phyloP scores from a whole-genome alignment of 805 yeast genomes.

The Metschnikowia vanudenii region DNA sequence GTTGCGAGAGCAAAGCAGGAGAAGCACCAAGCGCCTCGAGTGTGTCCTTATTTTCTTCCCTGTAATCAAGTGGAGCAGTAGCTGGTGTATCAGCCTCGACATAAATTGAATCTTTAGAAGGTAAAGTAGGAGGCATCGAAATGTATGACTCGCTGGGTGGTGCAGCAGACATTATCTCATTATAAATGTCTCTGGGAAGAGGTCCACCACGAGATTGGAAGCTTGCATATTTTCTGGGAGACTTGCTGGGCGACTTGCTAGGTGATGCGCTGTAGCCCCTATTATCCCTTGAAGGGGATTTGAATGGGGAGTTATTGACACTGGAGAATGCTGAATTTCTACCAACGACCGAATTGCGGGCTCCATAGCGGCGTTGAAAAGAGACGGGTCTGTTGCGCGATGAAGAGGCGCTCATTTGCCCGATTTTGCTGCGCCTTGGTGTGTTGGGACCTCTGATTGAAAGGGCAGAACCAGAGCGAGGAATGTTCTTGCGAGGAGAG shows the following conservation, averaged over 20 bases:
- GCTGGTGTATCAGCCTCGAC: slow-evolving; percentile 14
- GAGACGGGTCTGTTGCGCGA: slow-evolving; percentile 39
- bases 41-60: slow-evolving; percentile 22
- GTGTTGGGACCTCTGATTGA: slow-evolving; percentile 13
- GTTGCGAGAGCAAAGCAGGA: slow-evolving; percentile 20
- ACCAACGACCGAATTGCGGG: slow-evolving; percentile 21
- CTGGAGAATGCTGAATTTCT: slow-evolving; percentile 32
- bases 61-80: slow-evolving; percentile 5
- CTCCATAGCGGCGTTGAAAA: slow-evolving; percentile 39
- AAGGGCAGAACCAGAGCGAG: slow-evolving; percentile 14
- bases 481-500: slow-evolving; percentile 15
- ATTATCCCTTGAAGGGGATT: slow-evolving; percentile 18
- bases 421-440: slow-evolving; percentile 20
- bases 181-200: slow-evolving; percentile 43
- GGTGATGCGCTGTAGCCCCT: slow-evolving; percentile 17
- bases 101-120: slow-evolving; percentile 37
- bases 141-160: slow-evolving; percentile 15
- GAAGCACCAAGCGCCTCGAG: slow-evolving; percentile 26
- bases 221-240: slow-evolving; percentile 23
- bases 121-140: slow-evolving; percentile 41
- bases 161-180: slow-evolving; percentile 36
- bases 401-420: slow-evolving; percentile 36
- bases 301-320: slow-evolving; percentile 33
- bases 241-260: slow-evolving; percentile 18
- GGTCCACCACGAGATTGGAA: slow-evolving; percentile 24